Evolutionary conservation across 352 stramenopile genomes (phyloP), one percentile per base, ranked within the genome.

Genomic region (Globisporangium nagaii): DNA sequence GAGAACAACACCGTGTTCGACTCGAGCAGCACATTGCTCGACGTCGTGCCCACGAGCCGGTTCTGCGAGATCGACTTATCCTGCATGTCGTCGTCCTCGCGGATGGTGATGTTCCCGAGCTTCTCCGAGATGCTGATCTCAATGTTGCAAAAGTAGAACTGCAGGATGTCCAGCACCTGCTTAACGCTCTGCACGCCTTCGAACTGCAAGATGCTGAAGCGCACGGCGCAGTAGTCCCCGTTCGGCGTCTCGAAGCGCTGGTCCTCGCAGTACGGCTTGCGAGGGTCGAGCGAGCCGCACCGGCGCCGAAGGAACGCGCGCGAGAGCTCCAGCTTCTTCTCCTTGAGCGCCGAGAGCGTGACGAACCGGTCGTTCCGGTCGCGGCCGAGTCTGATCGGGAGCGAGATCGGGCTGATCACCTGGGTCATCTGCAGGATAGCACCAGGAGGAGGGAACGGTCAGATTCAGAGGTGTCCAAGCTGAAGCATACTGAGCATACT

Each of bases 81-180:
- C 45, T 63, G 59, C 42, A 63, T 67, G 49, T 87, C 75, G 54
- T 90, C 79, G 41, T 89, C 77, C 39, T 89, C 79, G 25, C 79
- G 73, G 51, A 89, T 84, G 13, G 75, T 89, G 40, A 89, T 84
- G 50, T 83, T 74, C 19, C 77, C 79, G 0, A 80, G 63, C 7
- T 60, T 73, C 52, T 89, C 79, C 7, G 79, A 87, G 57, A 87
- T 79, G 31, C 74, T 81, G 56, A 89, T 84, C 60, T 89, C 79
- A 7, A 79, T 62, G 53, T 86, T 89, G 58, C 59, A 62, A 30
- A 70, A 77, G 49, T 79, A 83, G 31, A 83, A 84, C 13, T 67
- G 47, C 28, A 79, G 58, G 5, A 73, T 48, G n/a, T 86, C 75
- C 40, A 73, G 79, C 35, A 84, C 69, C 31, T 81, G 68, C 31